These are phyloP conservation scores for Phytophthora brassicae DNA, from an alignment of 352 stramenopile species.

Conservation along the genomic window DNA sequence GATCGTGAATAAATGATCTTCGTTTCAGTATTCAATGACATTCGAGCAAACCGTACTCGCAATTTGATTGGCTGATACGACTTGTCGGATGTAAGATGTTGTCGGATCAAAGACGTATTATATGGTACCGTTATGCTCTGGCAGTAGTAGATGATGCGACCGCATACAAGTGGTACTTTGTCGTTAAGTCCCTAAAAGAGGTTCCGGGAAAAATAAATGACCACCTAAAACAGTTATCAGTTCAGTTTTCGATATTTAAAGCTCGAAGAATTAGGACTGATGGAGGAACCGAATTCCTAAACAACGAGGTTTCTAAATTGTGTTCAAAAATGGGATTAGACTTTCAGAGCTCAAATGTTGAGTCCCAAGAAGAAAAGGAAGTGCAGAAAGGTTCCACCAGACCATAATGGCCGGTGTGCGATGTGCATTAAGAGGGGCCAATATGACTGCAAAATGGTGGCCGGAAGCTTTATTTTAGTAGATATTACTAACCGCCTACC, in stretches of 20 bases:
- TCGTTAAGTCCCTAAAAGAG: constrained; percentile 4
- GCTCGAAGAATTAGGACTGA: neutral
- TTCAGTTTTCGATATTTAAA: constrained; percentile 5
- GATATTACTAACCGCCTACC: constrained; percentile 6
- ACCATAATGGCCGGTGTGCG: neutral
- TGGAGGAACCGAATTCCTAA: neutral
- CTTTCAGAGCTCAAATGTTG: constrained; percentile 1
- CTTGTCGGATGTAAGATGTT: too few relatives aligned
- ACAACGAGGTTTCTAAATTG: constrained; percentile 2
- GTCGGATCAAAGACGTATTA: too few relatives aligned
- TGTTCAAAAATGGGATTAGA: neutral
- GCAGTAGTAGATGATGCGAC: neutral
- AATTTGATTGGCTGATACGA: too few relatives aligned
- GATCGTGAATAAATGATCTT: too few relatives aligned
- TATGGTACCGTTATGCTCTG: neutral
- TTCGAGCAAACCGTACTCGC: too few relatives aligned
- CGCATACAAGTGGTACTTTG: constrained; percentile 9
- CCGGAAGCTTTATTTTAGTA: neutral
- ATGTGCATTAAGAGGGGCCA: neutral
- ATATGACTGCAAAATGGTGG: too few relatives aligned
- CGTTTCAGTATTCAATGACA: too few relatives aligned
- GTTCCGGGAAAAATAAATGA: constrained; percentile 4
- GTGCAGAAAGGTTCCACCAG: constrained; percentile 1
- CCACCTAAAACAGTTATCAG: constrained; percentile 3
- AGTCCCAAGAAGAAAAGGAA: constrained; percentile 9